Evolutionary conservation across 768 basidiomycete genomes (phyloP).

Genomic region (Pleurotus tuoliensis): DNA sequence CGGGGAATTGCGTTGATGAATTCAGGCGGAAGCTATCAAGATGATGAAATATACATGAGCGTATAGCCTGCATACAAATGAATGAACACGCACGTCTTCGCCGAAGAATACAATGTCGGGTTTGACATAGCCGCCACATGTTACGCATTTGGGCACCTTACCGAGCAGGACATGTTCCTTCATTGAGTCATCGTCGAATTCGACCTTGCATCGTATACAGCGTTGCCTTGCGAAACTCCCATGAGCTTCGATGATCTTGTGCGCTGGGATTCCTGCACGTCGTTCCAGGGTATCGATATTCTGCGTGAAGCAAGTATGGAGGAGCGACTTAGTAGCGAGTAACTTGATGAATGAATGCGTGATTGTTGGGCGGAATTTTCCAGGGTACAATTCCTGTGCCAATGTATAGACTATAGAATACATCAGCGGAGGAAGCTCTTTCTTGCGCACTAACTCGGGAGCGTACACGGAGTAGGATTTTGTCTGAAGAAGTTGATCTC

Average conservation of each 20-base stretch:
- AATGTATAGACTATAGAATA: constrained; percentile 71
- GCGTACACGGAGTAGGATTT: constrained; percentile 11
- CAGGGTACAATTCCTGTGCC: constrained; percentile 91
- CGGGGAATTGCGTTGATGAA: constrained; percentile 58
- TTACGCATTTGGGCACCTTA: constrained; percentile 61
- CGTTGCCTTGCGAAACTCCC: constrained; percentile 88
- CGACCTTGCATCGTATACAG: constrained; percentile 69
- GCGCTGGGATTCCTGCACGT: constrained; percentile 68
- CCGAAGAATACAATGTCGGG: constrained; percentile 97
- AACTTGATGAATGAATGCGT: constrained; percentile 90
- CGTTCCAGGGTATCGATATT: constrained; percentile 93
- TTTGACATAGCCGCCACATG: constrained; percentile 75
- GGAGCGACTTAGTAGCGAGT: constrained; percentile 60
- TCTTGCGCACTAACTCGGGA: too few species aligned
- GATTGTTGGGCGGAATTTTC: constrained; percentile 80
- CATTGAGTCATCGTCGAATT: constrained; percentile 67
- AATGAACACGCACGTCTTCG: constrained; percentile 50
- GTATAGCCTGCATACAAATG: background rate
- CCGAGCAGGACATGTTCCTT: constrained; percentile 55
- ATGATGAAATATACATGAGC: background rate
- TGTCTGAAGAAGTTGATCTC: constrained; percentile 81
- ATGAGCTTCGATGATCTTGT: constrained; percentile 89
- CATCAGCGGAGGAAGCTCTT: too few species aligned
- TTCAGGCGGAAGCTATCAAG: constrained; percentile 58
- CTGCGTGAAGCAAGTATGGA: constrained; percentile 83